Evolutionary conservation across 2,329 filamentous ascomycete genomes (phyloP), one percentile per base, ranked within the genome.

Genomic region (Helminthosporium solani): DNA sequence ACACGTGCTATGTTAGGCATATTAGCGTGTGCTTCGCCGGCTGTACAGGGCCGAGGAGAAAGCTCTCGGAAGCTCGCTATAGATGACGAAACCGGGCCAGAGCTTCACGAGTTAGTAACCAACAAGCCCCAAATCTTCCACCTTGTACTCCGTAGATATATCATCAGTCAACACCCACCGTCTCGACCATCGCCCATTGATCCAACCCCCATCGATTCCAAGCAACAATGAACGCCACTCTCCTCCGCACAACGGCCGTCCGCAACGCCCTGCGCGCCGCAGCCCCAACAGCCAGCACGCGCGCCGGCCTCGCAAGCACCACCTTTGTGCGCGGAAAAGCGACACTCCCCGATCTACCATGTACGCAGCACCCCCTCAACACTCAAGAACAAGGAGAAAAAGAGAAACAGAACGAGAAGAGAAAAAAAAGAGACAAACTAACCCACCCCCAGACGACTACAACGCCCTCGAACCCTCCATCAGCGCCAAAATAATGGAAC

Each of bases 401-500:
- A 21, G 6, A 21, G 11, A 21, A n/a, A n/a, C n/a, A n/a, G n/a
- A n/a, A n/a, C n/a, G n/a, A n/a, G n/a, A n/a, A n/a, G n/a, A n/a
- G n/a, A n/a, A n/a, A n/a, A n/a, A n/a, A n/a, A n/a, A n/a, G n/a
- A n/a, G n/a, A n/a, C n/a, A n/a, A n/a, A n/a, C n/a, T n/a, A n/a
- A n/a, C n/a, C 14, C 34, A 20, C 6, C 16, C 40, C 8, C 57
- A 96, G 92, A 97, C 71, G 94, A 96, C 80, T 99, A 96, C 73
- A 89, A 87, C 69, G 94, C 91, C 42, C 90, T 99, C 63, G 94
- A 99, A 77, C 83, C 82, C 58, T 73, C 80, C 68, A 81, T 96
- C 76, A 91, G 87, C 39, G 87, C 87, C 71, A 84, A 94, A 75
- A 96, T 96, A 78, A 96, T 96, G 91, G 88, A 95, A 77, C 83